Base-by-base conservation (phyloP, 2,329 filamentous ascomycete genomes). In the Clonostachys rosea region DNA sequence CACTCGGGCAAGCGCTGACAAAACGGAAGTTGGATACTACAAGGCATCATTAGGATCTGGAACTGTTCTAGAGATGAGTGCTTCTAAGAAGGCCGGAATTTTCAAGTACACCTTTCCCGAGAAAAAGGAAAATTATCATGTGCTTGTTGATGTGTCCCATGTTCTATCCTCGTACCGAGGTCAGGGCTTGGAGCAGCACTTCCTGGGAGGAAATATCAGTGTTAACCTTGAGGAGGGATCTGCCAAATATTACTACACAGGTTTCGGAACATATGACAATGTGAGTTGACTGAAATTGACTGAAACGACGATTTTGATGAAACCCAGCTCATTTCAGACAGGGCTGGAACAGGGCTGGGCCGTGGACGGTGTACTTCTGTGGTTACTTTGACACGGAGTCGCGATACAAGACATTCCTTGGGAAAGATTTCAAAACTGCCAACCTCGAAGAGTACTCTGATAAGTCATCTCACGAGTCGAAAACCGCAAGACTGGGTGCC, bases 121-220 rank as follows among this genome's bases (percentile, higher is more conserved):
- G 4, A 57, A 58, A 1, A 57, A 59, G 36, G 42, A 53, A 3
- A 55, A 63, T 4, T 70, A 69, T 14, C 69, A 78, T 40, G 56
- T 86, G 14, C 68, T 86, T 20, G 77, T 84, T 6, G 83, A 87
- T 57, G 79, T 86, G 8, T 85, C 81, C 2, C 83, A 87, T 58
- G 76, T 81, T n/a, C 64, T 87, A 37, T 74, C 80, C 3, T 84
- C 81, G 3, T 84, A 75, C 48, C 70, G 82, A 35, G 79, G 80
- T 1, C 69, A 79, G 52, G 78, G 79, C 0, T 69, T 83, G 34
- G 76, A 78, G n/a, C 83, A 87, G 59, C 70, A 73, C 35, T 87
- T 84, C 55, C 68, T 79, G 6, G 76, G 76, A n/a, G 83, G 83
- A 0, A 73, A 71, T 41, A 78, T 87, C 33, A 66, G 65, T 2